Evolutionary conservation across 345 rosid species (phyloP), one percentile per base, ranked within the genome.

Genomic region (Gossypium longicalyx): DNA sequence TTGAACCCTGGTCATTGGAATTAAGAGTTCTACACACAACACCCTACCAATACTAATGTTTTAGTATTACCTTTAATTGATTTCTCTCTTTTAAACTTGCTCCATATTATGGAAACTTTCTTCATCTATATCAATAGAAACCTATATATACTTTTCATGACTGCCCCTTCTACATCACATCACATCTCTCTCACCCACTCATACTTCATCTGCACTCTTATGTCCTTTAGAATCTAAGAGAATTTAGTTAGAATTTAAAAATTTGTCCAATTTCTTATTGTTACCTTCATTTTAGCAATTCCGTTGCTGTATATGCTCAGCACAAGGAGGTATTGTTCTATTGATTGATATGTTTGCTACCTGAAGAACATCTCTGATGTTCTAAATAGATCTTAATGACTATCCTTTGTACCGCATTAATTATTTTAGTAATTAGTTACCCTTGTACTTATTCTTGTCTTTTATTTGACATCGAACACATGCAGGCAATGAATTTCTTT

Each of bases 401-500:
- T 58, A 61, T 60, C 54, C 51, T 48, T 19, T 9, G 43, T 12
- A 67, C n/a, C 4, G 29, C 3, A 22, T 62, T 66, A 41, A 23
- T 70, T 62, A 23, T 73, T 64, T 49, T 64, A 47, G 23, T 48
- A 15, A 43, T 20, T 56, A 29, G 15, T 71, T 60, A 47, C 8
- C 27, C 12, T 65, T 66, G 44, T 19, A 41, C 25, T 72, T 49
- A 41, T 72, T 67, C 20, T 74, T 83, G 51, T 65, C 44, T 58
- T 77, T 79, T 51, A 63, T 71, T 70, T 81, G 70, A 67, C 58
- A 53, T 49, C 27, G 58, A 83, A 79, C 51, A 76, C 72, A 52
- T 87, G 89, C 93, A 94, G 98, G 98, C 96, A 72, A 94, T 94
- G 98, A 94, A 94, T 82, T 94, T 89, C 84, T 91, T 94, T 83